A percentile compares a stretch with the other conserved stretches of the same genome.
Conservation (phyloP, 192 early-diverging fungal genomes). For the Umbelopsis vinacea region DNA sequence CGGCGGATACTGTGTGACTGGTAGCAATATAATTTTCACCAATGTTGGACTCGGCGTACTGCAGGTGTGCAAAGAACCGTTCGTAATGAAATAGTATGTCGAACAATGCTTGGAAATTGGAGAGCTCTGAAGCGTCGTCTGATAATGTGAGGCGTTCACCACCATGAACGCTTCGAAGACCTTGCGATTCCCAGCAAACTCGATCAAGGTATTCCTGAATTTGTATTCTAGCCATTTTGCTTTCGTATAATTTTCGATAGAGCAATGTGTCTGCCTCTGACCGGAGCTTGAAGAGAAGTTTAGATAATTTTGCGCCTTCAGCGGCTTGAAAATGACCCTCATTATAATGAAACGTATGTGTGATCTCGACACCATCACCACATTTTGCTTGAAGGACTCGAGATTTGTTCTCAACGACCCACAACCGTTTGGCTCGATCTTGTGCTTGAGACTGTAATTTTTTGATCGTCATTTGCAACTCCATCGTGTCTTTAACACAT, state of each 20-base stretch:
- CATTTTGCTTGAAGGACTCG: slow-evolving; percentile 3
- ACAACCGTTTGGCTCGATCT: slow-evolving; percentile 5
- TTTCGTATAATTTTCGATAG: slow-evolving; percentile 14
- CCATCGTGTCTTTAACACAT: not conserved
- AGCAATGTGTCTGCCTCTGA: not conserved
- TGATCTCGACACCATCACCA: slow-evolving; percentile 10
- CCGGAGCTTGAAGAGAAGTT: slow-evolving; percentile 1
- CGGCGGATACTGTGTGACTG: not conserved
- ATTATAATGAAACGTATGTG: slow-evolving; percentile 8
- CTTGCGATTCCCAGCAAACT: not conserved
- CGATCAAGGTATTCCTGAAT: not conserved
- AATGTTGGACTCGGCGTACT: not conserved
- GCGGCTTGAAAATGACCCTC: slow-evolving; percentile 5
- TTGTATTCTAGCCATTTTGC: slow-evolving; percentile 18
- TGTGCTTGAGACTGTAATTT: slow-evolving; percentile 17
- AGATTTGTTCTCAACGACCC: slow-evolving; percentile 6
- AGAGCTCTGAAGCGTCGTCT: not conserved
- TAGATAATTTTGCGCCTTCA: slow-evolving; percentile 8
- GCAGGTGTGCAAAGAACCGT: slow-evolving; percentile 9
- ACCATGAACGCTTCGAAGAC: not conserved
- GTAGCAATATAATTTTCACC: not conserved
- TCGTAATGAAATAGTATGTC: slow-evolving; percentile 20
- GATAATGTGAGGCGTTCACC: not conserved
- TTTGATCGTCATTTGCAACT: slow-evolving; percentile 2
- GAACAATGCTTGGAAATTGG: not conserved